Percentiles rank a stretch among this genome's conserved stretches.
phyloP scores from a whole-genome alignment of 306 rosid species.

The Glycine soja region DNA sequence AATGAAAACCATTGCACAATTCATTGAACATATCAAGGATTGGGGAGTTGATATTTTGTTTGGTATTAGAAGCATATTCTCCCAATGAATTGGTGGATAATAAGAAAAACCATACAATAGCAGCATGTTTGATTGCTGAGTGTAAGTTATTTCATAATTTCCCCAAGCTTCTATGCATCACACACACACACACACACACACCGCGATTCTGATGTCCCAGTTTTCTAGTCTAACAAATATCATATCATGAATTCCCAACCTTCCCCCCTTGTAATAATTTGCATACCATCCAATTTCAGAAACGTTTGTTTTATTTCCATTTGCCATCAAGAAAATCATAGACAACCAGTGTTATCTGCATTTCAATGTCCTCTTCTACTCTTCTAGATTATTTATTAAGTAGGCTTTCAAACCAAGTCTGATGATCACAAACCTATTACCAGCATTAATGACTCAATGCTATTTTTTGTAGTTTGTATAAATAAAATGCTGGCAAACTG shows the following conservation, averaged over 20 bases:
- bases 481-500: constrained; percentile 4
- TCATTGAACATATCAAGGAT: neutral
- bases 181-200: neutral
- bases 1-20: no score
- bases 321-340: constrained; percentile 10
- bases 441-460: neutral
- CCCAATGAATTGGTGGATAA: neutral
- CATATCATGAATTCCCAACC: neutral
- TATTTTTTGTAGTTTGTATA: no score
- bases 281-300: constrained; percentile 1
- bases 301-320: neutral
- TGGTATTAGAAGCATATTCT: constrained; percentile 27
- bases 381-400: neutral
- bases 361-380: constrained; percentile 1
- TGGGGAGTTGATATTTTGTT: constrained; percentile 20
- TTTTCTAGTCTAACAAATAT: neutral
- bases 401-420: constrained; percentile 4
- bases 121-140: neutral
- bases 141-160: neutral
- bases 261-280: neutral
- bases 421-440: neutral
- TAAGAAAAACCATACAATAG: neutral
- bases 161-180: neutral
- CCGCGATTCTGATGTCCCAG: neutral
- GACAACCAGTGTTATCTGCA: no score